Base-by-base conservation (phyloP, 371 early-diverging fungal genomes). In the Apophysomyces sp. region DNA sequence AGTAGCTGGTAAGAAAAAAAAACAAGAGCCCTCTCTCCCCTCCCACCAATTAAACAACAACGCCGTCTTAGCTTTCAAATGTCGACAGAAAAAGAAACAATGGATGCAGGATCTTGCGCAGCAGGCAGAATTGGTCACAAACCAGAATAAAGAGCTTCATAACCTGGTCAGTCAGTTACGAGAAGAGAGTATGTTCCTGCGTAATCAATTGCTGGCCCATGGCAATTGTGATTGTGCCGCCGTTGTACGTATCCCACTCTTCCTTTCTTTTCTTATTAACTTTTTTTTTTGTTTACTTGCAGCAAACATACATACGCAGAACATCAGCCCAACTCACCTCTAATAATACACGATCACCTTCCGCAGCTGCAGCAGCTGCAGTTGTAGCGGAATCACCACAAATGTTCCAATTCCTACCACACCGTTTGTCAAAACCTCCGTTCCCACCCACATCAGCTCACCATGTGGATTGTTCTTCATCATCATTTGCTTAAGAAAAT, bases 51-150 rank as follows among this genome's bases (percentile, higher is more conserved):
- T n/a, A n/a, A 44, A 44, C 18, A 18, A 44, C n/a, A 44, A 44
- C 9, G 21, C 49, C 3, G 11, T 37, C 27, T 27, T 66, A 74
- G 92, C 92, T 4, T 85, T 82, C 29, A 90, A 90, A 72, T 92
- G 91, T 64, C 81, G 92, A 52, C 90, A 89, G 73, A 90, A 89
- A 76, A 91, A 90, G 67, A 92, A 92, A 72, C 66, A 75, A 58
- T 89, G 88, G 86, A 73, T 89, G 68, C 74, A 83, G 67, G 85
- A 88, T 28, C 84, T 92, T n/a, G 86, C 90, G 67, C 69, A 68
- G 21, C 74, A 74, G 13, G 81, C 86, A 3, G 81, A 83, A 37
- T 77, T 83, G 16, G 73, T 80, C 9, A 66, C 74, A 2, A 65
- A 60, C 39, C 80, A 82, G 51, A 91, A 92, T 69, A 73, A 80